Base-by-base conservation (phyloP, 2,329 filamentous ascomycete genomes). In the Chaetomium globosum region DNA sequence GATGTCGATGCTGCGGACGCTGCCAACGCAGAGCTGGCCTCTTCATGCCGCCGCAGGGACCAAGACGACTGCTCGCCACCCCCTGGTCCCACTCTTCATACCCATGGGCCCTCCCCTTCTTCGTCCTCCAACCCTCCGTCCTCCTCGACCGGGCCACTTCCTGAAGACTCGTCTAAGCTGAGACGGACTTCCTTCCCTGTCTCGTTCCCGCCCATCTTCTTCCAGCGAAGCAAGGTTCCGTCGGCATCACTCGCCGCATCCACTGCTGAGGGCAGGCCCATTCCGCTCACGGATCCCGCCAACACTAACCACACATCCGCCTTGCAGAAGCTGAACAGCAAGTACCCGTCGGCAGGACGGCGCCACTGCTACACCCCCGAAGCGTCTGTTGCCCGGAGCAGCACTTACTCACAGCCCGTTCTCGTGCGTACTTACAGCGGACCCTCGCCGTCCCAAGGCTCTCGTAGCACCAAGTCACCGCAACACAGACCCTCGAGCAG, bases 341-440 rank as follows among this genome's bases (percentile, higher is more conserved):
- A 82, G 70, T 85, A 84, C 65, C 83, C 85, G 6, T 84, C 82
- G 8, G 71, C 71, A 2, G 71, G 73, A 36, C 71, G 71, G 59
- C 81, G 82, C 53, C 84, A 84, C 73, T 82, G 80, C 68, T 85
- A 84, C 78, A 78, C 83, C 8, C 64, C 65, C 65, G 84, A 85
- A 74, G 84, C 83, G 28, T 81, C 82, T 13, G 82, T 83, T 12
- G 81, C 85, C 21, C 80, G 83, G 71, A 85, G 77, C 75, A 85
- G 80, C 69, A 87, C 85, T 48, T 87, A 86, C 72, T 87, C 84
- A 3, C 85, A 88, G 67, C 87, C 87, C n/a, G 85, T 89, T 64
- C 83, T 89, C 48, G 87, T 89, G 28, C 82, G 85, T 65, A 88
- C 85, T 57, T 88, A 89, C 72, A 85, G 84, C 52, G 82, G 83